phyloP scores from a whole-genome alignment of 768 basidiomycete species.

The Kwoniella pini region DNA sequence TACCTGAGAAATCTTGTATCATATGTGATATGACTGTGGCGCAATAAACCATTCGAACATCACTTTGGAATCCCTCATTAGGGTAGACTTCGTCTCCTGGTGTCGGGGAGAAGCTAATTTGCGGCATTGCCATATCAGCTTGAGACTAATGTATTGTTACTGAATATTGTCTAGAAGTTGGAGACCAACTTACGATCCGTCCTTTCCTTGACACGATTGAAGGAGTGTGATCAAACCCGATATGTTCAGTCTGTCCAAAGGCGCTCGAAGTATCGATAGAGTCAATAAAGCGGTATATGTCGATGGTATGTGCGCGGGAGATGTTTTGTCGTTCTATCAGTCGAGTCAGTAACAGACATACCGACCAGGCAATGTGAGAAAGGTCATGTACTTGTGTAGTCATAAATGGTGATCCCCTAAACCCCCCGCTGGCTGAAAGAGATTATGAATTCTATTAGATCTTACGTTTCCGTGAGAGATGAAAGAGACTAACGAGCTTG shows the following conservation, averaged over 20 bases:
- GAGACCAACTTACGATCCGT: conserved; percentile 70
- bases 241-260: conserved; percentile 71
- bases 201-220: conserved; percentile 68
- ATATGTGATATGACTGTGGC: conserved; percentile 80
- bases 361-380: too few relatives aligned
- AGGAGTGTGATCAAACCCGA: conserved; percentile 69
- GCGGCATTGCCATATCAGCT: too few relatives aligned
- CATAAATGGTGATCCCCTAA: conserved; percentile 75
- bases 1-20: conserved; percentile 72
- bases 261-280: conserved; percentile 83
- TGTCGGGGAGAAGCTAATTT: conserved; percentile 49
- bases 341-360: too few relatives aligned
- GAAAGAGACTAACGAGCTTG: conserved; percentile 63
- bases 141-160: too few relatives aligned
- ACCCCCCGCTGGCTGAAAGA: conserved; percentile 52
- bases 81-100: conserved; percentile 49
- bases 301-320: conserved; percentile 79
- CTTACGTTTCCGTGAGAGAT: not conserved
- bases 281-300: conserved; percentile 87
- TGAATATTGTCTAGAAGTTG: too few relatives aligned
- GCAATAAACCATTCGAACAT: conserved; percentile 81
- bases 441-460: not conserved
- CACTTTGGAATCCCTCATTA: conserved; percentile 59
- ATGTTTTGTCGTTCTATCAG: conserved; percentile 28
- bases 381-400: conserved; percentile 49